These are phyloP conservation scores for Botrytis pseudocinerea DNA, from an alignment of 2,329 filamentous ascomycete genomes.

Conservation along the genomic window DNA sequence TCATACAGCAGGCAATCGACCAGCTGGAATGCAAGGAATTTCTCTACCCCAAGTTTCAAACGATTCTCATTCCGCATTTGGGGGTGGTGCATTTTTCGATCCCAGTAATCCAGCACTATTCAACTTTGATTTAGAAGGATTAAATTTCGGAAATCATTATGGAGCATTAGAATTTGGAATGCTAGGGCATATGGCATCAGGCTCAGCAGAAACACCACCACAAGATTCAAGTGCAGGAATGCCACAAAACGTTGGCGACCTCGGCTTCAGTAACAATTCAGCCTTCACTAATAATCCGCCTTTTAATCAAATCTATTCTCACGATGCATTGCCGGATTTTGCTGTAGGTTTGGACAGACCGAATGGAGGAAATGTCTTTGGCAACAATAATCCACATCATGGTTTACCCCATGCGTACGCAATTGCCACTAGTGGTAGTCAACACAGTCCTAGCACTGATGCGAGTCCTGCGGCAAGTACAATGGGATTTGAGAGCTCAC, in stretches of 20 bases:
- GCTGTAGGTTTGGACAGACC: conserved; percentile 46
- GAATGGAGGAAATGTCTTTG: conserved; percentile 46
- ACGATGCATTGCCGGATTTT: conserved; percentile 54
- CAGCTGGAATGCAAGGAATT: conserved; percentile 47
- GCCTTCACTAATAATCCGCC: conserved; percentile 43
- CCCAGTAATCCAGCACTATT: conserved; percentile 89
- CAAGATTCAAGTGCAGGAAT: conserved; percentile 56
- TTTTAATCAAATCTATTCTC: conserved; percentile 51
- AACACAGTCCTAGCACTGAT: conserved; percentile 65
- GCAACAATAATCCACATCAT: conserved; percentile 54
- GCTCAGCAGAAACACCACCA: conserved; percentile 75
- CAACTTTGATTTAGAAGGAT: conserved; percentile 91
- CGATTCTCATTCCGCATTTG: conserved; percentile 51
- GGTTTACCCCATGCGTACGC: conserved; percentile 65
- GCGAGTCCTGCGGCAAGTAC: conserved; percentile 58
- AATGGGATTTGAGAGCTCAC: conserved; percentile 57
- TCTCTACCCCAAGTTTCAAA: conserved; percentile 46
- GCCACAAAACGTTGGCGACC: conserved; percentile 48
- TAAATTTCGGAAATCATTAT: conserved; percentile 96
- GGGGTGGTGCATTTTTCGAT: conserved; percentile 67
- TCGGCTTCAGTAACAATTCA: conserved; percentile 36
- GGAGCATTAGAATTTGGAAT: conserved; percentile 95
- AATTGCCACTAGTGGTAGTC: conserved; percentile 60
- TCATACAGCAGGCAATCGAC: conserved; percentile 54
- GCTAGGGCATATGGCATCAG: conserved; percentile 93